Conservation (phyloP, 331 rosid genomes). For the Quercus phellos region DNA sequence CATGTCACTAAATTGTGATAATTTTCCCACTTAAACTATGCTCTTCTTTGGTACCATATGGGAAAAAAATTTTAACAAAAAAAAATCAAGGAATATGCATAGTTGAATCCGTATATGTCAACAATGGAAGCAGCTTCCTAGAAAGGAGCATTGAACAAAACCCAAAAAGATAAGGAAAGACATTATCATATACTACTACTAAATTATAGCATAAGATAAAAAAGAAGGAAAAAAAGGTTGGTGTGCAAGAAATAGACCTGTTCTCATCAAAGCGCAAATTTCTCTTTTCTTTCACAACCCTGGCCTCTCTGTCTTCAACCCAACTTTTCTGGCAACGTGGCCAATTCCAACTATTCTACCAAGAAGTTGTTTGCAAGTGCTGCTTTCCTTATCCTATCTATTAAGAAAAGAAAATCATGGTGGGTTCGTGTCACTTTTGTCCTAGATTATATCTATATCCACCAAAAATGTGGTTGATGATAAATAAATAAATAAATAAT, state of each 20-base stretch:
- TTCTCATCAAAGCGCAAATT: conserved; percentile 6
- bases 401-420: conserved; percentile 23
- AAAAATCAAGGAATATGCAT: neutral
- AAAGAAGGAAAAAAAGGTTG: conserved; percentile 14
- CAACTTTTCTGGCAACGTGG: conserved; percentile 14
- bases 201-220: neutral
- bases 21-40: neutral
- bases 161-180: conserved; percentile 31
- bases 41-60: neutral
- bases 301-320: neutral
- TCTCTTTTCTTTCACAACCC: conserved; percentile 6
- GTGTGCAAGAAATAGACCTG: conserved; percentile 15
- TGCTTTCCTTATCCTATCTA: conserved; percentile 27
- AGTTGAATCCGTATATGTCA: conserved; percentile 12
- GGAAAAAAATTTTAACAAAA: neutral
- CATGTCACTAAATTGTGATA: neutral
- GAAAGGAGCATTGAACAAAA: conserved; percentile 35
- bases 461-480: neutral
- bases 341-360: conserved; percentile 12
- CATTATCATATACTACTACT: neutral
- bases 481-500: no score
- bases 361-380: conserved; percentile 5
- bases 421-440: conserved; percentile 28
- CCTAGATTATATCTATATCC: neutral
- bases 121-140: conserved; percentile 45